Evolutionary conservation across 208 protist species (phyloP).

Genomic region (Trypanosoma cruzi): DNA sequence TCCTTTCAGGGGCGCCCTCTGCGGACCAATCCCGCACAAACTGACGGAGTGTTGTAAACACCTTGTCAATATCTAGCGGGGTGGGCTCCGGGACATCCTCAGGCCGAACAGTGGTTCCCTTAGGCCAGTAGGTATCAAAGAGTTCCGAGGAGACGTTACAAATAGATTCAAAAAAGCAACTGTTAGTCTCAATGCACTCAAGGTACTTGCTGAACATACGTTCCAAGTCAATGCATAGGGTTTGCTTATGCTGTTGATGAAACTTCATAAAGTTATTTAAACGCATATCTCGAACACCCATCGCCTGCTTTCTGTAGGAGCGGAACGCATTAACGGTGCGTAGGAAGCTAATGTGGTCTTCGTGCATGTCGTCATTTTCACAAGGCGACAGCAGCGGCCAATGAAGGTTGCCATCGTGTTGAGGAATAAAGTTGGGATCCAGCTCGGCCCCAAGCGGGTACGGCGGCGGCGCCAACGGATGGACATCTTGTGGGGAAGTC

Average conservation of each 20-base stretch:
- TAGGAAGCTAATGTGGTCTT: conserved; percentile 89
- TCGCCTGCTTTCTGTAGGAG: conserved; percentile 74
- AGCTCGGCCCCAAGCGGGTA: conserved; percentile 4
- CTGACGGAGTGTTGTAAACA: conserved; percentile 95
- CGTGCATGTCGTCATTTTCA: conserved; percentile 71
- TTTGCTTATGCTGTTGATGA: conserved; percentile 64
- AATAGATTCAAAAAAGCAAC: conserved; percentile 83
- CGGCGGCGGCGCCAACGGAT: background rate
- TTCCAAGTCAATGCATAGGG: conserved; percentile 81
- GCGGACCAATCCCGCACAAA: conserved; percentile 96
- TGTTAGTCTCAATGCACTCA: conserved; percentile 83
- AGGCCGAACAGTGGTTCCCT: conserved; percentile 61
- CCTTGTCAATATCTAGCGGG: conserved; percentile 93
- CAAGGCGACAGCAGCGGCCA: conserved; percentile 24
- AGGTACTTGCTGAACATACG: conserved; percentile 75
- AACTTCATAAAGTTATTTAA: conserved; percentile 81
- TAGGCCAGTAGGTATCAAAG: conserved; percentile 92
- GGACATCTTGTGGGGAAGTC: background rate
- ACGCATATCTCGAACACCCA: conserved; percentile 70
- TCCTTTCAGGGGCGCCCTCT: conserved; percentile 91
- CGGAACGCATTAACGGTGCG: conserved; percentile 84
- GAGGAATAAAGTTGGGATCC: background rate
- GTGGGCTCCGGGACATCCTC: conserved; percentile 82
- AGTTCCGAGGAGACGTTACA: conserved; percentile 80
- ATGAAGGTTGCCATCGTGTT: background rate